Evolutionary conservation across 2,329 filamentous ascomycete genomes (phyloP).

Genomic region (Coniochaeta sp.): DNA sequence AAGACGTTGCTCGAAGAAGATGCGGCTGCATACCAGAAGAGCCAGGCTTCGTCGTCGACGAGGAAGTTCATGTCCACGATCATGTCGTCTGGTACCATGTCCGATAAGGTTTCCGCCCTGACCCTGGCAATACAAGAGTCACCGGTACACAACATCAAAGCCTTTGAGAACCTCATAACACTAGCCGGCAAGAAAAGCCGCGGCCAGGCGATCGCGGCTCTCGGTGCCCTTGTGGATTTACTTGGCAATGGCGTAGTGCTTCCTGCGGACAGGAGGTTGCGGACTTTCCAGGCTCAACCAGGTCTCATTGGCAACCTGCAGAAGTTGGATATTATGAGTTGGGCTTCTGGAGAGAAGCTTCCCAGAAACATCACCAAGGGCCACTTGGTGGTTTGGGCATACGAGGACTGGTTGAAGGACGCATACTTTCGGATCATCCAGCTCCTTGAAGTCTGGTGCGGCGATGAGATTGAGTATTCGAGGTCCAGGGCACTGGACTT

Average conservation of each 20-base stretch:
- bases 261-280: conserved; percentile 73
- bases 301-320: conserved; percentile 66
- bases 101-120: conserved; percentile 91
- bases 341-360: conserved; percentile 62
- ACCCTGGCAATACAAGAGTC: conserved; percentile 95
- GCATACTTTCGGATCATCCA: conserved; percentile 91
- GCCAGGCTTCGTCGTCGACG: conserved; percentile 73
- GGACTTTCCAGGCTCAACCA: conserved; percentile 72
- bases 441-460: conserved; percentile 85
- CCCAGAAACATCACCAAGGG: conserved; percentile 66
- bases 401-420: conserved; percentile 91
- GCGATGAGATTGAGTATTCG: conserved; percentile 91
- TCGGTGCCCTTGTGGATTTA: conserved; percentile 89
- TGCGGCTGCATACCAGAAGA: conserved; percentile 64
- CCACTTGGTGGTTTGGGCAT: conserved; percentile 83
- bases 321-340: conserved; percentile 45
- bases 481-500: conserved; percentile 83
- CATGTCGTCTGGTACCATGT: conserved; percentile 92
- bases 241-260: conserved; percentile 82
- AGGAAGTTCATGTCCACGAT: conserved; percentile 96
- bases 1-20: conserved; percentile 70
- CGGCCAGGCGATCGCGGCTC: conserved; percentile 84
- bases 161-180: conserved; percentile 74
- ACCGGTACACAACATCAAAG: conserved; percentile 83
- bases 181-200: conserved; percentile 91